Evolutionary conservation across 75 land plant species (phyloP).

Genomic region (Picea sitchensis): DNA sequence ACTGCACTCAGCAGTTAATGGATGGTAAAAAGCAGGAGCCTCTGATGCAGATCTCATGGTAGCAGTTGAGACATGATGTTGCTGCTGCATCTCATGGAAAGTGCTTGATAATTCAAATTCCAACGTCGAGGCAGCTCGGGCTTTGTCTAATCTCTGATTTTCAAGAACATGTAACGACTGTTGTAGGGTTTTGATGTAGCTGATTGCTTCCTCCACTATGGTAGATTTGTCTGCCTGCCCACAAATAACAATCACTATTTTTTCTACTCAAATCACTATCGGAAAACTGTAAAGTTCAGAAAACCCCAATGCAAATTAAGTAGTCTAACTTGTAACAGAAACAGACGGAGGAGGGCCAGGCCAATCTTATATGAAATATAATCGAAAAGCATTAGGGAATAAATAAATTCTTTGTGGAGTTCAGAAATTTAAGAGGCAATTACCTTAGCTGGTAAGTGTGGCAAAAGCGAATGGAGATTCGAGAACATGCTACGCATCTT

Average conservation of each 20-base stretch:
- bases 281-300: not conserved
- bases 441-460: conserved; percentile 79
- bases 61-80: not conserved
- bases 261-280: not conserved
- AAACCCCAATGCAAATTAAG: too few species aligned
- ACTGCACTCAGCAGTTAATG: too few species aligned
- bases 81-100: not conserved
- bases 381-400: too few species aligned
- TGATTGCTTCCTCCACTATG: conserved; percentile 79
- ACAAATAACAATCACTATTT: not conserved
- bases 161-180: conserved; percentile 38
- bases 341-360: too few species aligned
- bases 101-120: conserved; percentile 3
- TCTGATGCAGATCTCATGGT: not conserved
- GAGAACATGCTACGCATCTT: conserved; percentile 85
- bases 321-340: too few species aligned
- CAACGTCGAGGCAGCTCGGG: conserved; percentile 4
- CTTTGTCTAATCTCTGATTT: conserved; percentile 41
- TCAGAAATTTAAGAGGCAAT: not conserved
- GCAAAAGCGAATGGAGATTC: conserved; percentile 75
- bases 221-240: conserved; percentile 75
- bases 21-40: not conserved
- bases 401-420: too few species aligned
- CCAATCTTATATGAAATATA: too few species aligned
- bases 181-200: conserved; percentile 53